Base-by-base conservation (phyloP, 371 early-diverging fungal genomes). In the Zopfochytrium polystomum region DNA sequence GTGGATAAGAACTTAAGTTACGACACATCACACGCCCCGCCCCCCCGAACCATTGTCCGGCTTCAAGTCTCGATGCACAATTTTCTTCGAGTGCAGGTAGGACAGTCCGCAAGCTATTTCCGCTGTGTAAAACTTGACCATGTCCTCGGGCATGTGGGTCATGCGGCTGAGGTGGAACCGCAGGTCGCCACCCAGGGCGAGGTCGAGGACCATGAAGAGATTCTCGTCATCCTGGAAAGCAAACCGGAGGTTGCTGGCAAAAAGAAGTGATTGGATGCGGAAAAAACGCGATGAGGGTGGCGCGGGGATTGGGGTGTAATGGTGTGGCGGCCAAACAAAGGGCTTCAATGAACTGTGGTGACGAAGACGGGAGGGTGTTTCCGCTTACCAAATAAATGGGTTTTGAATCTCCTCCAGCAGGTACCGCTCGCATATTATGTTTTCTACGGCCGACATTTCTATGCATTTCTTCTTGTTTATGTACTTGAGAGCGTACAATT, bases 191-290 rank as follows among this genome's bases (percentile, higher is more conserved):
- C 76, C 85, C 65, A 88, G 65, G 90, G 91, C 90, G 46, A 91
- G 77, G 68, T 92, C 92, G 57, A 91, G 77, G 30, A 90, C 87
- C 92, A 93, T 91, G 15, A 86, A 87, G 35, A 89, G 66, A 54
- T 87, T 85, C 45, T 87, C 85, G 53, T 90, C 90, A 65, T 90
- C 90, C 72, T 90, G 88, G 66, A 90, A 90, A 11, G 61, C 61
- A 30, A 45, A 61, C 42, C 61, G 38, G n/a, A 61, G 23, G 45
- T 61, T 61, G 15, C 61, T 61, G 51, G 15, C 11, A 1, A 33
- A 29, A 33, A n/a, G n/a, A n/a, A n/a, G n/a, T n/a, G n/a, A n/a
- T n/a, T 11, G 9, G 9, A 38, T 11, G n/a, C 38, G 11, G n/a
- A 11, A 38, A 38, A 9, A 38, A 32, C 32, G 33, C 9, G 25